Evolutionary conservation across 345 rosid species (phyloP), one percentile per base, ranked within the genome.

Genomic region (Abelmoschus esculentus): DNA sequence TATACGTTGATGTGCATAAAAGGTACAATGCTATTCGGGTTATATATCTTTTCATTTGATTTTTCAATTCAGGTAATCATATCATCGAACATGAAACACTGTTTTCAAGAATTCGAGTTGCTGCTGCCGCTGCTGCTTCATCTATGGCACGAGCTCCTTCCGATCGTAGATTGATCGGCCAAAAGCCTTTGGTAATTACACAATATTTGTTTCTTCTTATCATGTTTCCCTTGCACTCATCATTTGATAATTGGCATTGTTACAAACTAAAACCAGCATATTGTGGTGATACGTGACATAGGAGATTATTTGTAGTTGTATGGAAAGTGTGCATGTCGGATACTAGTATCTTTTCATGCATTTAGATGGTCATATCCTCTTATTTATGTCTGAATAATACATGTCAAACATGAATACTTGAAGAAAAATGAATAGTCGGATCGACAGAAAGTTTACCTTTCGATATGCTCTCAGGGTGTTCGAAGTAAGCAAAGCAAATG

Each of bases 1-100:
- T 83, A 10, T 89, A 86, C 57, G 38, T 87, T 17, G 96, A 89
- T 77, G 96, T 89, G 66, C 96, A 89, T 77, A 89, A 81, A 81
- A 86, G 90, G 96, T 89, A 85, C 18, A 2, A 36, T 29, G 18
- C 13, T 13, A 42, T 75, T 63, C 19, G 7, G 40, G 18, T 47
- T 59, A 36, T 49, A 7, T 29, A 12, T 11, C 28, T 49, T 49
- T 38, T 26, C 32, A 6, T 56, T 1, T 5, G 15, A 3, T 9
- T 2, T 54, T 65, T 29, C 18, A 46, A 52, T 10, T 57, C 28
- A 8, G 15, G 28, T 42, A 29, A 28, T 38, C 36, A 18, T 12
- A 7, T n/a, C 4, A 29, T 29, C n/a, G 3, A 32, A 61, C 60
- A 32, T 61, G 34, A 50, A 29, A 62, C 15, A 1, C 9, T 72